Conservation (phyloP, 257 asterid species). For the Lycium ferocissimum region DNA sequence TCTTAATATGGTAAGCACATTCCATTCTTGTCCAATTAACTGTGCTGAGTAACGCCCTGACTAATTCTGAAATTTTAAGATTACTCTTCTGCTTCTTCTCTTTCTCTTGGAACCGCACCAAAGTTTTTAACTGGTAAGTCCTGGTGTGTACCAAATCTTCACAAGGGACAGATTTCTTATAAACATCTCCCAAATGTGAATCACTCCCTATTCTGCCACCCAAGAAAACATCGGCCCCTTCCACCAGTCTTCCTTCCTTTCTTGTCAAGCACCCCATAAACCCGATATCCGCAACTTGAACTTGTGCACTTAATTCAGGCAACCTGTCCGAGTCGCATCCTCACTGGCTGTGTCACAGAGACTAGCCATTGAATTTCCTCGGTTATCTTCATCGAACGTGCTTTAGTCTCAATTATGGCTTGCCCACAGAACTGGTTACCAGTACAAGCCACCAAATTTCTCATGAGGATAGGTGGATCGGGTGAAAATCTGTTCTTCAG, state of each 20-base stretch:
- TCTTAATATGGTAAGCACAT: neutral
- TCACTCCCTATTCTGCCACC: conserved; percentile 97
- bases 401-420: conserved; percentile 94
- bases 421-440: conserved; percentile 98
- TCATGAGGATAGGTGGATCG: conserved; percentile 87
- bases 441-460: conserved; percentile 88
- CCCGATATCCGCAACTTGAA: conserved; percentile 96
- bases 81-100: conserved; percentile 76
- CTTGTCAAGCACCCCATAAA: conserved; percentile 97
- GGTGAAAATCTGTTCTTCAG: conserved; percentile 53
- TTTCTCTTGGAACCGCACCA: conserved; percentile 74
- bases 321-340: conserved; percentile 99
- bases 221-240: conserved; percentile 81
- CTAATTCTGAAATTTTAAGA: neutral
- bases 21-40: neutral
- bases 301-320: conserved; percentile 92
- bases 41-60: too few species aligned
- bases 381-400: conserved; percentile 72
- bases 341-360: conserved; percentile 64
- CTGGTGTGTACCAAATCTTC: conserved; percentile 77
- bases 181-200: conserved; percentile 88
- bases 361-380: conserved; percentile 78
- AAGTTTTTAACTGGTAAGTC: conserved; percentile 71
- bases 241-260: conserved; percentile 67
- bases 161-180: conserved; percentile 88